These are phyloP conservation scores for Auriscalpium orientale DNA, from an alignment of 768 basidiomycete genomes.

Conservation along the genomic window DNA sequence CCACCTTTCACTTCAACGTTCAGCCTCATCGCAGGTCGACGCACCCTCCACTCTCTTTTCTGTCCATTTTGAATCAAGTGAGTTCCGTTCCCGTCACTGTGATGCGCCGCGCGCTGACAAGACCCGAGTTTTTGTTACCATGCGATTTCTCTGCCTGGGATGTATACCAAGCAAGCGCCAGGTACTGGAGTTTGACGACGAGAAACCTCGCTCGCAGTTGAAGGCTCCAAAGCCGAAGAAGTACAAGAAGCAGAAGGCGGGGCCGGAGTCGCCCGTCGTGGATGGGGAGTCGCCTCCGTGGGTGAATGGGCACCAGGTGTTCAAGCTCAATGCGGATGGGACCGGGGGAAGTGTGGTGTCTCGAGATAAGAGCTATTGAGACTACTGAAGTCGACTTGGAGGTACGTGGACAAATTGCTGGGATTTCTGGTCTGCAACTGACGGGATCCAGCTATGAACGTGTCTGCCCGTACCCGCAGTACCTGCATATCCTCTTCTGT, in stretches of 20 bases:
- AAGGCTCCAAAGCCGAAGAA: slow-evolving; percentile 5
- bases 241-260: not conserved
- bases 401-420: not conserved
- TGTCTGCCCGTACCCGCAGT: not conserved
- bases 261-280: slow-evolving; percentile 3
- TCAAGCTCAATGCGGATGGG: slow-evolving; percentile 2
- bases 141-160: slow-evolving; percentile 25
- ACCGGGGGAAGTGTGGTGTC: slow-evolving; percentile 3
- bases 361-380: slow-evolving; percentile 5
- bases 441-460: not conserved
- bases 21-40: too few species aligned
- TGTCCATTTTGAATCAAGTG: too few species aligned
- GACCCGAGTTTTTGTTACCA: too few species aligned
- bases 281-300: slow-evolving; percentile 8
- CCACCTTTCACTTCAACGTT: too few species aligned
- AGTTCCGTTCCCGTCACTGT: too few species aligned
- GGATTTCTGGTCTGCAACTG: not conserved
- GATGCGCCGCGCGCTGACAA: too few species aligned
- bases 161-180: slow-evolving; percentile 35
- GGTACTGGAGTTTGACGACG: slow-evolving; percentile 5
- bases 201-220: not conserved
- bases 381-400: not conserved
- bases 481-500: not conserved
- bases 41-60: too few species aligned
- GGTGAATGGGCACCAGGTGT: slow-evolving; percentile 8